Base-by-base conservation (phyloP, 306 rosid species). In the Trifolium dubium region DNA sequence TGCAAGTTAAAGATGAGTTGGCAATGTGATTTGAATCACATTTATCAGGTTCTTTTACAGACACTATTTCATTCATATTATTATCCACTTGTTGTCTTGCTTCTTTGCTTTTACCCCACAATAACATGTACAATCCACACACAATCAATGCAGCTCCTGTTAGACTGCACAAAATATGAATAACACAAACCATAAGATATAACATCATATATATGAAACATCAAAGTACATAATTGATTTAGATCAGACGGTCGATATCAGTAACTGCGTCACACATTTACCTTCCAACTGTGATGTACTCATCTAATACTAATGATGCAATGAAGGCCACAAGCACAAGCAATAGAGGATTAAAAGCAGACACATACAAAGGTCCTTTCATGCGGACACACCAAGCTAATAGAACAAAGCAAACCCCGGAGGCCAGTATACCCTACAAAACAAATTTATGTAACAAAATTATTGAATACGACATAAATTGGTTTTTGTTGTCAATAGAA, bases 291-390 rank as follows among this genome's bases (percentile, higher is more conserved):
- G 32, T 30, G 56, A 71, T 40, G 37, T 47, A 70, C 50, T 78
- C 60, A 31, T 71, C 37, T 14, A 62, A 28, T 39, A 78, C 18
- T 1, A 78, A 15, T 17, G 58, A 34, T 6, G 64, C 65, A 3
- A 41, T 30, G 9, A 78, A 31, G 39, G 67, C 15, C 40, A 78
- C 77, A 5, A 78, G 51, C 28, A 78, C 77, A 54, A 78, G 72
- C 81, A 77, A 49, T 60, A 77, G 35, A 69, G 81, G 81, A 37
- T 19, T 69, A 40, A 82, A 82, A 29, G 72, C 77, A n/a, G 86
- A 74, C 1, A 53, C 80, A 74, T 73, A 82, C 5, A 82, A 14
- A 19, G 86, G 83, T 23, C 86, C 86, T 19, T 75, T 73, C 64
- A 32, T 43, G 2, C 31, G 66, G 7, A 74, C 83, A 39, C 82